Base-by-base conservation (phyloP, 192 early-diverging fungal species). In the Mycoemilia scoparia region DNA sequence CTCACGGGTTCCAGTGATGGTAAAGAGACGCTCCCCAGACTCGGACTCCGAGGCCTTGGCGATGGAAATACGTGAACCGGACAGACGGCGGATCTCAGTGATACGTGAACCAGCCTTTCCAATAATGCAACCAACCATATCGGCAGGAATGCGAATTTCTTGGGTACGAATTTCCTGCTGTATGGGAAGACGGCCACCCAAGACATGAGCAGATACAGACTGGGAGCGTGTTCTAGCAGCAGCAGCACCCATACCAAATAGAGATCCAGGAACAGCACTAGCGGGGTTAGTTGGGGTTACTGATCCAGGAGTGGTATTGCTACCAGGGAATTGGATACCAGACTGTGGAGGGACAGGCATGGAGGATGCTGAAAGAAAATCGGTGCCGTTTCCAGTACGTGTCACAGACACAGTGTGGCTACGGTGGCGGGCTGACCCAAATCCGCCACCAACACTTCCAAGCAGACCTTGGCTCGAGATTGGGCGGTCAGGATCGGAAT, bases 51-150 rank as follows among this genome's bases (percentile, higher is more conserved):
- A 72, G 8, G 70, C 69, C 61, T 82, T 79, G 32, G 81, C 83
- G 49, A 97, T 91, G 43, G 80, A 77, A 39, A 97, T 90, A 39
- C 82, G 73, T 16, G 77, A 76, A 40, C 80, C 80, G 9, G 80
- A 83, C 11, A 79, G 51, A 22, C 71, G 67, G 41, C 80, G 77
- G 44, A 80, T 83, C 51, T 83, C 80, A 11, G 80, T 72, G 41
- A 83, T 79, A 43, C 77, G 77, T 19, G 70, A 67, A 16, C 87
- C 89, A 24, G 69, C 75, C 59, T 90, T 90, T 41, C 92, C 92
- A 57, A 97, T 97, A 49, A 97, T 87, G 46, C 86, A 87, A 18
- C 92, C 92, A 30, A 90, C 88, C 80, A 95, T 82, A 51, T 90
- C 87, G 50, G 76, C 74, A 12, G 92, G 87, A 38, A 97, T 87